Base-by-base conservation (phyloP, 1,284 basidiomycete genomes). In the Erythrobasidium hasegawianum region DNA sequence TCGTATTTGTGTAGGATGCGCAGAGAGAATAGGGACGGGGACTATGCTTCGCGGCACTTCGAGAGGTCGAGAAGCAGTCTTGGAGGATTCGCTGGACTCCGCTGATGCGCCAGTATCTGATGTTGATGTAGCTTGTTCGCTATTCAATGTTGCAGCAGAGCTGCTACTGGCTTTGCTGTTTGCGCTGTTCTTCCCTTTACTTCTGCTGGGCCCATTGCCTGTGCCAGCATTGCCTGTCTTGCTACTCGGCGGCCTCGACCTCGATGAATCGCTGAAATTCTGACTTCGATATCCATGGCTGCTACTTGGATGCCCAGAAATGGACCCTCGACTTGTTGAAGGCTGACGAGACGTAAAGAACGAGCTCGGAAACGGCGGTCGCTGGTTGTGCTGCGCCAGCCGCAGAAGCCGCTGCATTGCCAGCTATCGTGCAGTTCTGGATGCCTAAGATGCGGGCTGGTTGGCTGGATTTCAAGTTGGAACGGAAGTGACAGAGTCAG, bases 331-430 rank as follows among this genome's bases (percentile, higher is more conserved):
- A 53, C 50, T 53, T 22, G 50, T 9, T 24, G 18, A 24, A 33
- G 55, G 18, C n/a, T 13, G n/a, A 33, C 29, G n/a, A n/a, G 18
- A 38, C 14, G 38, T 64, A 54, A 64, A 64, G 61, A 64, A 64
- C 9, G 40, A 14, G 61, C 53, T 64, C 29, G 61, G 61, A 27
- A 64, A 64, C 1, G 61, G 61, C 18, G 61, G 61, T 47, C 61
- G 61, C 24, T 52, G 43, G 14, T 24, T 47, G 43, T 47, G 61
- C 54, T 64, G 61, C 39, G 50, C 61, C n/a, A 64, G 61, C 53
- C 50, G 54, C 39, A 64, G 53, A 41, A 64, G 61, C 20, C 61
- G 61, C 33, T 64, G 61, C 61, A 64, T 64, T 40, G 53, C 49
- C 22, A 47, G 45, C n/a, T n/a, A n/a, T n/a, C n/a, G n/a, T n/a